These are phyloP conservation scores for Ganoderma multipileum DNA, from an alignment of 1,284 basidiomycete genomes.

Conservation along the genomic window DNA sequence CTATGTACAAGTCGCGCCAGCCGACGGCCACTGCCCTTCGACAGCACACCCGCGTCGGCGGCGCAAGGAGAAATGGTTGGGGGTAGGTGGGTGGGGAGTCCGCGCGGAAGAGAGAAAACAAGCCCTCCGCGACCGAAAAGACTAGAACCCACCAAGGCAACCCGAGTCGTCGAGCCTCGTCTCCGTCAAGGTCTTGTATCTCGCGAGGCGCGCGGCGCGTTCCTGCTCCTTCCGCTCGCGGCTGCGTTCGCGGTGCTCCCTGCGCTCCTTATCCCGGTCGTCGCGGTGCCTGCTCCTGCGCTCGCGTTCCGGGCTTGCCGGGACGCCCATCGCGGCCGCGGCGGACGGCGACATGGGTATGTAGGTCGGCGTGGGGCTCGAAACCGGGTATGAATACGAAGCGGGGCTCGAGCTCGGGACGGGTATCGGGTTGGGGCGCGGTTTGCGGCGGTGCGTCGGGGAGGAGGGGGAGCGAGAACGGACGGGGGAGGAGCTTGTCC, in stretches of 20 bases:
- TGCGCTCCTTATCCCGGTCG: slow-evolving; percentile 23
- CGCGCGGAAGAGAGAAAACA: slow-evolving; percentile 1
- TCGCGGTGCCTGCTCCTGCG: slow-evolving; percentile 25
- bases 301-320: slow-evolving; percentile 32
- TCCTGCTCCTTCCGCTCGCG: slow-evolving; percentile 32
- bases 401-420: slow-evolving; percentile 17
- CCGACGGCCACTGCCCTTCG: neutral
- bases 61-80: neutral
- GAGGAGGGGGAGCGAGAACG: slow-evolving; percentile 31
- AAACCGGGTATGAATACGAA: slow-evolving; percentile 2
- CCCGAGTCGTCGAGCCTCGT: slow-evolving; percentile 39
- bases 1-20: slow-evolving; percentile 5
- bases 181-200: slow-evolving; percentile 37
- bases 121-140: neutral
- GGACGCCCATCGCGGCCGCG: slow-evolving; percentile 17
- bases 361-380: slow-evolving; percentile 12
- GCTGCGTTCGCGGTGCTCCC: slow-evolving; percentile 33
- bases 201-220: slow-evolving; percentile 26
- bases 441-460: slow-evolving; percentile 27
- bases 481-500: slow-evolving; percentile 26
- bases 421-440: slow-evolving; percentile 28
- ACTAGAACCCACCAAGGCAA: slow-evolving; percentile 46
- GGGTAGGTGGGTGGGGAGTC: neutral
- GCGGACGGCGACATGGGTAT: slow-evolving; percentile 10
- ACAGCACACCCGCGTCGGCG: neutral